phyloP scores from a whole-genome alignment of 176 grass and related monocot species.

The Canna indica region DNA sequence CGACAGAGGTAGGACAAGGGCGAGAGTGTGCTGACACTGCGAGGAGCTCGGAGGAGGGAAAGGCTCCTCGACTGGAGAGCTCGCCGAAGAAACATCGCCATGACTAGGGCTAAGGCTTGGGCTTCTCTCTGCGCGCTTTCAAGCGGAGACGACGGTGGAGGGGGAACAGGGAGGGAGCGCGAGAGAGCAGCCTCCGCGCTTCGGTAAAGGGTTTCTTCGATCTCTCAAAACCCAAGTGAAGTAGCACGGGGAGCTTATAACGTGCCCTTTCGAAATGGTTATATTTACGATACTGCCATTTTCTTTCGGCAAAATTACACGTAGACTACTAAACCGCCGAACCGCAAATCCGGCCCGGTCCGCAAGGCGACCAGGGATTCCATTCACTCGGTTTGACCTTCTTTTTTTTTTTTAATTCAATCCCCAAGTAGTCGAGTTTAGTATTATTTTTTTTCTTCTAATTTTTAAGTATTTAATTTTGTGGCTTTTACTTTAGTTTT shows the following conservation, averaged over 20 bases:
- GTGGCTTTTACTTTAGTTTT: too few relatives aligned
- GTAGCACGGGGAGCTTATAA: too few relatives aligned
- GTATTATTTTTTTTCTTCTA: too few relatives aligned
- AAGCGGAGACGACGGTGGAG: not conserved
- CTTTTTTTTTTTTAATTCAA: too few relatives aligned
- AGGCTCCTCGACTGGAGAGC: conserved; percentile 4
- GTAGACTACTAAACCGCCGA: too few relatives aligned
- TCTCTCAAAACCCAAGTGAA: too few relatives aligned
- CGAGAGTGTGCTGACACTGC: not conserved
- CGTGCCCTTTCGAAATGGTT: not conserved
- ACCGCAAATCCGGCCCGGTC: too few relatives aligned
- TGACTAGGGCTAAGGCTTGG: not conserved
- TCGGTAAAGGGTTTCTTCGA: not conserved
- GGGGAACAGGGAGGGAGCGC: not conserved
- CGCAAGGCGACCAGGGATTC: too few relatives aligned
- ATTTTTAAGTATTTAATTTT: too few relatives aligned
- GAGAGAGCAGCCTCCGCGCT: not conserved
- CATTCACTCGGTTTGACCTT: too few relatives aligned
- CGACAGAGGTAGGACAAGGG: not conserved
- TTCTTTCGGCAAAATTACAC: not conserved
- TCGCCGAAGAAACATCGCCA: conserved; percentile 1
- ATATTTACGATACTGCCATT: not conserved
- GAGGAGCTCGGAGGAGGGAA: not conserved
- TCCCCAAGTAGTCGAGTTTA: too few relatives aligned
- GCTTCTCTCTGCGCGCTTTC: not conserved